Evolutionary conservation across 208 protist genomes (phyloP).

Genomic region (Herpetomonas samuelpessoai): DNA sequence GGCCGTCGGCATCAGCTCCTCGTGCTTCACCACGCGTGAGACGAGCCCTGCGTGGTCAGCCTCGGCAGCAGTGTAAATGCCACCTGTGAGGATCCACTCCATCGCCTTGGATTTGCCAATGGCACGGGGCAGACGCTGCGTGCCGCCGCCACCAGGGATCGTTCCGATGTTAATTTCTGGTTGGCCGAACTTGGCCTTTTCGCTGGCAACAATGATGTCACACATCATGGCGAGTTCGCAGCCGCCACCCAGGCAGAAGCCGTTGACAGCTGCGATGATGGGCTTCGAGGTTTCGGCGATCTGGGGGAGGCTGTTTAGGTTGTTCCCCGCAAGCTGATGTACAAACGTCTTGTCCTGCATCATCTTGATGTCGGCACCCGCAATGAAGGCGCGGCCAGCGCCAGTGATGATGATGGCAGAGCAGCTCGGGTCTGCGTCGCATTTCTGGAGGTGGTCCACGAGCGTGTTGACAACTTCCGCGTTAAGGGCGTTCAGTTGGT

Average conservation of each 20-base stretch:
- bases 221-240: constrained; percentile 92
- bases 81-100: constrained; percentile 91
- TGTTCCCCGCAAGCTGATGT: constrained; percentile 71
- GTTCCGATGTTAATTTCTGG: constrained; percentile 93
- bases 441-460: constrained; percentile 70
- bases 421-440: constrained; percentile 78
- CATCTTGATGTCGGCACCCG: constrained; percentile 96
- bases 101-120: constrained; percentile 93
- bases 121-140: constrained; percentile 83
- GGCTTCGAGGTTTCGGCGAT: constrained; percentile 68
- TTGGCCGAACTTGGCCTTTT: constrained; percentile 86
- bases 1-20: constrained; percentile 60
- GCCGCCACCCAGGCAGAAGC: constrained; percentile 90
- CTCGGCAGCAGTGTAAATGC: constrained; percentile 66
- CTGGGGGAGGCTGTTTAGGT: constrained; percentile 58
- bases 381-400: constrained; percentile 93
- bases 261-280: constrained; percentile 89
- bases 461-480: constrained; percentile 73
- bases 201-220: constrained; percentile 87
- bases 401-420: constrained; percentile 92
- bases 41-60: constrained; percentile 83
- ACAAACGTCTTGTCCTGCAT: constrained; percentile 82
- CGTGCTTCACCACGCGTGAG: constrained; percentile 79
- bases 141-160: constrained; percentile 93
- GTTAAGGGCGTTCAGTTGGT: constrained; percentile 95